phyloP scores from a whole-genome alignment of 2,329 filamentous ascomycete genomes.

The Fusarium dlaminii region DNA sequence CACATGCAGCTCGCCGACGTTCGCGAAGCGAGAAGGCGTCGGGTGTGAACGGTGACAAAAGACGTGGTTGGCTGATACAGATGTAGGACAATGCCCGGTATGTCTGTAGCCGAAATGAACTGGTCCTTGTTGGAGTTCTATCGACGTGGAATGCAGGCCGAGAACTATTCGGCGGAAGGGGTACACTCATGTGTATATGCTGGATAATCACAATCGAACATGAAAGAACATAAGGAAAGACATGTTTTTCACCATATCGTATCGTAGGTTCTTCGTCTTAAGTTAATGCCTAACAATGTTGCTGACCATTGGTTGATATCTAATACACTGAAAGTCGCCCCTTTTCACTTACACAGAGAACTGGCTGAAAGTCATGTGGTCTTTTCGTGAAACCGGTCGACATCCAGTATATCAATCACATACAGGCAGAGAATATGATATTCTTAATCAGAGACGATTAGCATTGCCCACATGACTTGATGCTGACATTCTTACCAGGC shows the following conservation, averaged over 20 bases:
- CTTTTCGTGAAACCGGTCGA: not conserved
- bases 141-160: not conserved
- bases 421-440: not conserved
- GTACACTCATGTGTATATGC: not conserved
- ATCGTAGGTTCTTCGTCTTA: not conserved
- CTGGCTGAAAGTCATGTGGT: not conserved
- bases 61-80: conserved; percentile 9
- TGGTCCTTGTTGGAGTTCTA: not conserved
- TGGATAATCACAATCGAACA: not conserved
- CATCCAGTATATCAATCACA: not conserved
- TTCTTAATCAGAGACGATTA: not conserved
- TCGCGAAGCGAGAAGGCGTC: conserved; percentile 37
- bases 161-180: not conserved
- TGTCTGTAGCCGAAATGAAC: conserved; percentile 28
- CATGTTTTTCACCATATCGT: not conserved
- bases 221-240: not conserved
- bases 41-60: not conserved
- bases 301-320: not conserved
- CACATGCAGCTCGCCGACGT: conserved; percentile 24
- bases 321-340: not conserved
- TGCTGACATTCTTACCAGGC: not conserved
- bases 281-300: not conserved
- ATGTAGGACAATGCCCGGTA: conserved; percentile 9
- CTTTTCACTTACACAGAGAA: not conserved
- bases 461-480: not conserved